phyloP scores from a whole-genome alignment of 2,329 filamentous ascomycete genomes.

The Alternaria sp. region DNA sequence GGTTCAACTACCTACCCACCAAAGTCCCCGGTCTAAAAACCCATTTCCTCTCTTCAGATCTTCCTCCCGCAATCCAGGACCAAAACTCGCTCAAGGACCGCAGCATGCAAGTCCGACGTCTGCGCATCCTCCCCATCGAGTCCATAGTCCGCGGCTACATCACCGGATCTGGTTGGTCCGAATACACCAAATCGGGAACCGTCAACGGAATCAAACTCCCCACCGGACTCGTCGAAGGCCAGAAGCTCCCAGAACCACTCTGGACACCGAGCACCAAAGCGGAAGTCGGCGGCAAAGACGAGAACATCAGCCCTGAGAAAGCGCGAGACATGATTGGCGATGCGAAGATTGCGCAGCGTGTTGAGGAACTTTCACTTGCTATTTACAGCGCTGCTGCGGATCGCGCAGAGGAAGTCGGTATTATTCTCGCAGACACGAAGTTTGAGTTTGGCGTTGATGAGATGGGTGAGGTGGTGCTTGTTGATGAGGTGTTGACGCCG shows the following conservation, averaged over 20 bases:
- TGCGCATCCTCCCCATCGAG: constrained; percentile 79
- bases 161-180: constrained; percentile 82
- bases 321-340: constrained; percentile 67
- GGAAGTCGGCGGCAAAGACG: constrained; percentile 76
- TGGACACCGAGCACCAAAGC: constrained; percentile 89
- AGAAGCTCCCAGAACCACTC: constrained; percentile 72
- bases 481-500: constrained; percentile 87
- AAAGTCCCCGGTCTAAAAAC: constrained; percentile 65
- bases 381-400: constrained; percentile 69
- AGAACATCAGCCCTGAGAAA: constrained; percentile 78
- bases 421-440: constrained; percentile 80
- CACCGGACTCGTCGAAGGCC: constrained; percentile 71
- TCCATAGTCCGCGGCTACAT: constrained; percentile 90
- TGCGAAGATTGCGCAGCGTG: constrained; percentile 66
- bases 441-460: constrained; percentile 75
- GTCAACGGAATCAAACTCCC: constrained; percentile 79
- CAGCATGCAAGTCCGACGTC: constrained; percentile 77
- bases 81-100: constrained; percentile 57
- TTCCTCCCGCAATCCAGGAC: constrained; percentile 60
- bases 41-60: constrained; percentile 66
- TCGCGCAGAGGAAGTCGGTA: constrained; percentile 70
- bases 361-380: constrained; percentile 69
- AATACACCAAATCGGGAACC: constrained; percentile 76
- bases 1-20: constrained; percentile 68
- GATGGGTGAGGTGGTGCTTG: constrained; percentile 71